A percentile compares a stretch with the other conserved stretches of the same genome.
phyloP scores from a whole-genome alignment of 176 grass and related monocot species.

The Phoenix dactylifera region DNA sequence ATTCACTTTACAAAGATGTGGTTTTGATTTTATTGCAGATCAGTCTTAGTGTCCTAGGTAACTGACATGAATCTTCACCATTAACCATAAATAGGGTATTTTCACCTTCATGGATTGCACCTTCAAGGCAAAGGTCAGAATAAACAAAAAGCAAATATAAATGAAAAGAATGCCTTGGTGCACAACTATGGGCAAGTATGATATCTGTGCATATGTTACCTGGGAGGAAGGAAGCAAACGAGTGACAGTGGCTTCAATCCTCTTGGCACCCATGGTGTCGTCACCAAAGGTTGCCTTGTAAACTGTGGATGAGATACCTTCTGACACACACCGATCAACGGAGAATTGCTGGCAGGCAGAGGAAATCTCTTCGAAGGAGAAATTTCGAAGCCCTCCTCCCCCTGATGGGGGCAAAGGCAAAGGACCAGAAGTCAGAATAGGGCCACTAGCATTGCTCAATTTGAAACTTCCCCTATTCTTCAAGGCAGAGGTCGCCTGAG shows the following conservation, averaged over 20 bases:
- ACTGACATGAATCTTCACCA: too few species aligned
- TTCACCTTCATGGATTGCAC: too few species aligned
- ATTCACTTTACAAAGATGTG: too few species aligned
- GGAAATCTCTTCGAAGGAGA: slow-evolving; percentile 69
- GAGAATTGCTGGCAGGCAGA: slow-evolving; percentile 72
- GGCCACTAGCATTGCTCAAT: slow-evolving; percentile 34
- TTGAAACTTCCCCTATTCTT: slow-evolving; percentile 79
- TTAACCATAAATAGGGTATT: too few species aligned
- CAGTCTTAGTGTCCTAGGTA: too few species aligned
- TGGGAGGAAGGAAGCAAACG: slow-evolving; percentile 49
- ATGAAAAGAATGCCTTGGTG: too few species aligned
- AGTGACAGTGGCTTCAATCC: slow-evolving; percentile 67
- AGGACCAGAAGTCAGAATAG: slow-evolving; percentile 46
- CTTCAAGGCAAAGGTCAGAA: too few species aligned
- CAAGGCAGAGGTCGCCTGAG: slow-evolving; percentile 27
- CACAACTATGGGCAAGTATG: too few species aligned
- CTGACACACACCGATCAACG: slow-evolving; percentile 43
- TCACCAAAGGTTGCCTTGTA: slow-evolving; percentile 83
- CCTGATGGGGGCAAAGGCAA: slow-evolving; percentile 68
- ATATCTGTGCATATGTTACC: slow-evolving; percentile 24
- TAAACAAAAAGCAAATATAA: too few species aligned
- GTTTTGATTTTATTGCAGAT: too few species aligned
- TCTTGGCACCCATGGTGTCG: slow-evolving; percentile 38
- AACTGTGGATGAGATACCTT: slow-evolving; percentile 50
- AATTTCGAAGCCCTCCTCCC: slow-evolving; percentile 41